Evolutionary conservation across 768 basidiomycete species (phyloP).

Genomic region (Tubosaeta brunneosetosa): DNA sequence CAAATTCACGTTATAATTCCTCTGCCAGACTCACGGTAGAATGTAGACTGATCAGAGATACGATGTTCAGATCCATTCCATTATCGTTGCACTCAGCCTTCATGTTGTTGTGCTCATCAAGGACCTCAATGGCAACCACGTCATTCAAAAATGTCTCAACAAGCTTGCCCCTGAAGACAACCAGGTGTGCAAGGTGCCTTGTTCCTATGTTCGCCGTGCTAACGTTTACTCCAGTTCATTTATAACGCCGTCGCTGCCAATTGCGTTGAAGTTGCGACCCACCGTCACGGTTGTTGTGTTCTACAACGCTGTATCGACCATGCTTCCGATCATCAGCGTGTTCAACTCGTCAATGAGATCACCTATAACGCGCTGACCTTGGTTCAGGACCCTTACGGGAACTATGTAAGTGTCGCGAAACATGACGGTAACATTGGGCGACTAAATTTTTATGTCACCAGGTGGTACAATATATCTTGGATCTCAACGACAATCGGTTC

Average conservation of each 20-base stretch:
- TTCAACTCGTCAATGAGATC: slow-evolving; percentile 97
- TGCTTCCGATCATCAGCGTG: slow-evolving; percentile 89
- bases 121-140: slow-evolving; percentile 95
- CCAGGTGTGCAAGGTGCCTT: slow-evolving; percentile 51
- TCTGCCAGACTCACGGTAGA: slow-evolving; percentile 51
- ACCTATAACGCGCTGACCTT: slow-evolving; percentile 96
- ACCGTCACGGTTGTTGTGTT: slow-evolving; percentile 97
- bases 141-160: slow-evolving; percentile 99
- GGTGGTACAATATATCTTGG: slow-evolving; percentile 98
- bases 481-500: slow-evolving; percentile 97
- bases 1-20: slow-evolving; percentile 27
- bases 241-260: slow-evolving; percentile 99
- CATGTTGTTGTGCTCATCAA: slow-evolving; percentile 99
- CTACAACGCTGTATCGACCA: slow-evolving; percentile 98
- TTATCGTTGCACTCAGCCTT: slow-evolving; percentile 93
- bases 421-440: not conserved
- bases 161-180: slow-evolving; percentile 98
- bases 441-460: slow-evolving; percentile 27
- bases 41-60: slow-evolving; percentile 76
- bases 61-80: slow-evolving; percentile 90
- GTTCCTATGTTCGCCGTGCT: not conserved
- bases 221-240: slow-evolving; percentile 65
- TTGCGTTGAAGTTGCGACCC: slow-evolving; percentile 97
- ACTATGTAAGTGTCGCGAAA: slow-evolving; percentile 57
- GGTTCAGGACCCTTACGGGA: slow-evolving; percentile 95